Conservation (phyloP, 495 filamentous ascomycete species). For the Glarea lozoyensis region DNA sequence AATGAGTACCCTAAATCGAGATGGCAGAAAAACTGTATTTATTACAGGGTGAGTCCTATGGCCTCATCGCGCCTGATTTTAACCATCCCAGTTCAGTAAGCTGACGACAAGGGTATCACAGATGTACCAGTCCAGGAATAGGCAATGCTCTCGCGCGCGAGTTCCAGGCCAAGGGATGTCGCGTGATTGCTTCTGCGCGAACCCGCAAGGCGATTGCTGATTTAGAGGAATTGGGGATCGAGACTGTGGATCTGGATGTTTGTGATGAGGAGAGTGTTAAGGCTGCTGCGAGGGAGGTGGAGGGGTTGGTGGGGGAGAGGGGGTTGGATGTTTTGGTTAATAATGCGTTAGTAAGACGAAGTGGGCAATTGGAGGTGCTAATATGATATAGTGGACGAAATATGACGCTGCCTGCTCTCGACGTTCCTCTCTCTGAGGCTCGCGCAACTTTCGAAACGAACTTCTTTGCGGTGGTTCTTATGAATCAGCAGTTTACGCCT, state of each 20-base stretch:
- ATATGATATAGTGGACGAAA: conserved; percentile 3
- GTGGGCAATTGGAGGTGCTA: background rate
- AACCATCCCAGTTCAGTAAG: background rate
- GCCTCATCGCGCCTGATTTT: background rate
- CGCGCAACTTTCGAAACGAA: conserved; percentile 42
- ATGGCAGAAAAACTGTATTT: background rate
- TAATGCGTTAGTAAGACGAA: conserved; percentile 42
- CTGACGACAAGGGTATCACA: too few relatives aligned
- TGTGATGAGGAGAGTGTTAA: conserved; percentile 41
- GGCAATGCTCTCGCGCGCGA: conserved; percentile 40
- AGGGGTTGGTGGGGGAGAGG: conserved; percentile 40
- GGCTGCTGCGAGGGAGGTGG: conserved; percentile 34
- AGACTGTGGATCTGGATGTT: conserved; percentile 39
- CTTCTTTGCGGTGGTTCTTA: conserved; percentile 38
- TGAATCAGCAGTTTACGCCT: conserved; percentile 46
- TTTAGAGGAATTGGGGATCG: conserved; percentile 37
- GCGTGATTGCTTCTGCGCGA: conserved; percentile 47
- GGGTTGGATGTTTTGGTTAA: conserved; percentile 59
- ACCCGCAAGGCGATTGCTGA: conserved; percentile 34
- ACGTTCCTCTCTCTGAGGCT: conserved; percentile 34
- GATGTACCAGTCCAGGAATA: conserved; percentile 45
- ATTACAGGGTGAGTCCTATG: conserved; percentile 1
- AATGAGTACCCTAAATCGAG: too few relatives aligned
- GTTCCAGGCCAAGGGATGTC: conserved; percentile 40
- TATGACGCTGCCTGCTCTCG: conserved; percentile 28